A percentile compares a stretch with the other conserved stretches of the same genome.
phyloP scores from a whole-genome alignment of 1,284 basidiomycete species.

The Irpex rosettiformis region DNA sequence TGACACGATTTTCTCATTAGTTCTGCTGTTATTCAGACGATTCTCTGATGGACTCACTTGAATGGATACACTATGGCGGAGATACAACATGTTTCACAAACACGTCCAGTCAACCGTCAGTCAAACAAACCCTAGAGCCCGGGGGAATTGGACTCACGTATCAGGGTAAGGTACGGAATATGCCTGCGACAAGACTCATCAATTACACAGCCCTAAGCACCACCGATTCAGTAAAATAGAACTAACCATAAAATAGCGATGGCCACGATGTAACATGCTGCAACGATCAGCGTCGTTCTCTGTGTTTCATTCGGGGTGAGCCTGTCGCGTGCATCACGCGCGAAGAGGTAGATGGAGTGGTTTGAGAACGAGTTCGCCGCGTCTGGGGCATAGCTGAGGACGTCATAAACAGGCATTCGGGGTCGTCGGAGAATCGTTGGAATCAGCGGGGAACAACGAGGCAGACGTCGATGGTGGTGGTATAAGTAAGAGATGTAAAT shows the following conservation, averaged over 20 bases:
- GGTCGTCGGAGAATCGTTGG: slow-evolving; percentile 10
- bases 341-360: slow-evolving; percentile 28
- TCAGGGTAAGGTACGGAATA: slow-evolving; percentile 65
- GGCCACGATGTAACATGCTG: slow-evolving; percentile 65
- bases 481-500: slow-evolving; percentile 2
- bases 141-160: slow-evolving; percentile 52
- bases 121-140: not conserved
- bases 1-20: not conserved
- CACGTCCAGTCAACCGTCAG: slow-evolving; percentile 6
- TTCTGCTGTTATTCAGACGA: slow-evolving; percentile 7
- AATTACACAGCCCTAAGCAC: not conserved
- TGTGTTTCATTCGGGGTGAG: slow-evolving; percentile 73
- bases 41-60: slow-evolving; percentile 56
- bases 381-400: not conserved
- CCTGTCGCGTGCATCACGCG: slow-evolving; percentile 33
- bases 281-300: slow-evolving; percentile 73
- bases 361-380: slow-evolving; percentile 17
- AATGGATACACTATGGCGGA: slow-evolving; percentile 77
- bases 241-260: slow-evolving; percentile 76
- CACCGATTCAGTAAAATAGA: not conserved
- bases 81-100: not conserved
- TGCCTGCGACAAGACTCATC: slow-evolving; percentile 51
- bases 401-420: slow-evolving; percentile 11
- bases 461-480: slow-evolving; percentile 7
- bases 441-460: not conserved